Evolutionary conservation across 306 rosid genomes (phyloP).

Genomic region (Lathyrus oleraceus): DNA sequence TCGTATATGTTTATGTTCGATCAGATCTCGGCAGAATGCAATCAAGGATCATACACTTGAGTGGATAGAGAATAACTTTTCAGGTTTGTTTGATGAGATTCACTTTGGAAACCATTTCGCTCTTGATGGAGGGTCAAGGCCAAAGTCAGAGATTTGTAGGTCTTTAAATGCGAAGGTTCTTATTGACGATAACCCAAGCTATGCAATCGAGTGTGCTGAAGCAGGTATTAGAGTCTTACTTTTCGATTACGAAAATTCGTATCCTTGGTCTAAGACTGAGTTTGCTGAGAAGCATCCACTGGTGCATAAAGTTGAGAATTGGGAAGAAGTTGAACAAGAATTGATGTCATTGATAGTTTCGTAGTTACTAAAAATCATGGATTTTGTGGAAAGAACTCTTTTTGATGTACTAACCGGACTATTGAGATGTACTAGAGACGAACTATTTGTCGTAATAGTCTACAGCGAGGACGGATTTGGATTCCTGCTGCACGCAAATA

Average conservation of each 20-base stretch:
- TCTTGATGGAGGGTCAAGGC: slow-evolving; percentile 70
- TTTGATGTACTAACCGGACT: slow-evolving; percentile 1
- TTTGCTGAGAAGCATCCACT: slow-evolving; percentile 57
- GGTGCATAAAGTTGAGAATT: slow-evolving; percentile 69
- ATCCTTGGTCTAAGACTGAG: slow-evolving; percentile 80
- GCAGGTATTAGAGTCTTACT: slow-evolving; percentile 75
- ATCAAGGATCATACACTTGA: slow-evolving; percentile 87
- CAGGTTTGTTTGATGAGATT: slow-evolving; percentile 80
- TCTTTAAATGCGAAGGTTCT: slow-evolving; percentile 72
- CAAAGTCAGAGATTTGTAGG: slow-evolving; percentile 90
- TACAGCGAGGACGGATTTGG: neutral
- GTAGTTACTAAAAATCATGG: slow-evolving; percentile 24
- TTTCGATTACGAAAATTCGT: slow-evolving; percentile 83
- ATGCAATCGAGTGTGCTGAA: slow-evolving; percentile 85
- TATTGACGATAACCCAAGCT: slow-evolving; percentile 86
- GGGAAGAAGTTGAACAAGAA: slow-evolving; percentile 84
- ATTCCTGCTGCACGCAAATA: no score
- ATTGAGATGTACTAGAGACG: neutral
- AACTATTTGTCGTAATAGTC: neutral
- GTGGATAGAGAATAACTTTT: slow-evolving; percentile 75
- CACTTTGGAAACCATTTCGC: slow-evolving; percentile 96
- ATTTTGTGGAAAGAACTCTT: neutral
- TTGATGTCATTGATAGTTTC: slow-evolving; percentile 46
- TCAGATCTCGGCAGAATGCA: slow-evolving; percentile 81
- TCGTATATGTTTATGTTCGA: slow-evolving; percentile 22